phyloP scores from a whole-genome alignment of 2,329 filamentous ascomycete genomes.

The Geosmithia flava region DNA sequence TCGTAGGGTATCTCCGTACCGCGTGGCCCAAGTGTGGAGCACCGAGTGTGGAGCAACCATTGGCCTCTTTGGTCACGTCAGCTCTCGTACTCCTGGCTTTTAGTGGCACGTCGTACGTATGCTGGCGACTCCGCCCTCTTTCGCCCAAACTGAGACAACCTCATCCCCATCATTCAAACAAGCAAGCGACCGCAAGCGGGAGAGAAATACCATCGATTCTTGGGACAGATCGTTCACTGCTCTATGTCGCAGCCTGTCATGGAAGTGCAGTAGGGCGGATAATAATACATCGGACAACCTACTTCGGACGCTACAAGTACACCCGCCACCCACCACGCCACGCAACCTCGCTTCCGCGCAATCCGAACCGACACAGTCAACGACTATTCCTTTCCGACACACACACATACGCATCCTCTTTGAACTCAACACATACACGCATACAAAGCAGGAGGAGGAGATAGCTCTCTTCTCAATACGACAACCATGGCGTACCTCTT shows the following conservation, averaged over 20 bases:
- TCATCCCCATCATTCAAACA: not conserved
- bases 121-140: not conserved
- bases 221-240: not conserved
- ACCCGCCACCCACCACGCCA: not conserved
- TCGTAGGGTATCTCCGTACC: no score
- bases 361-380: not conserved
- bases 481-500: conserved; percentile 62
- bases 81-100: not conserved
- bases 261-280: not conserved
- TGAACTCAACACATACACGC: not conserved
- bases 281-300: not conserved
- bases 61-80: not conserved
- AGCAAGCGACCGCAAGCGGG: not conserved
- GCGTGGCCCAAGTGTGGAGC: not conserved
- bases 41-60: not conserved
- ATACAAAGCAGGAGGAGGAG: not conserved
- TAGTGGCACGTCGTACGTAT: not conserved
- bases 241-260: not conserved
- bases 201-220: not conserved
- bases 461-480: not conserved
- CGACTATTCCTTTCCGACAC: not conserved
- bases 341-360: not conserved
- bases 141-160: not conserved
- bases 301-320: not conserved
- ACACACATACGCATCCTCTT: not conserved